Evolutionary conservation across 1,139 yeast genomes (phyloP).

Genomic region (Arxiozyma heterogenica): DNA sequence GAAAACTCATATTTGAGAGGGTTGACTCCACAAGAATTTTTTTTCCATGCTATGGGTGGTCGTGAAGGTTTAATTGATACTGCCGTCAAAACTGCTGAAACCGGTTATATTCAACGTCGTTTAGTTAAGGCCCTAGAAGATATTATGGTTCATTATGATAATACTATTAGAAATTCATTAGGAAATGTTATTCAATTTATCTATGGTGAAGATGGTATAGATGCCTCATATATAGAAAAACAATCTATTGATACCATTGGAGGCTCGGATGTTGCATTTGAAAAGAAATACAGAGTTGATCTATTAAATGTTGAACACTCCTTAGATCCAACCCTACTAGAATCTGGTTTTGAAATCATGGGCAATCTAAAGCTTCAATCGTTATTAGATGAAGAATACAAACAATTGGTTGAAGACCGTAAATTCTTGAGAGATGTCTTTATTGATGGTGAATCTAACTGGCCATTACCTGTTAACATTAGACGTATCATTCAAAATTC

Average conservation of each 20-base stretch:
- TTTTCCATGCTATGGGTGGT: constrained; percentile 99
- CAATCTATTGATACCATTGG: constrained; percentile 97
- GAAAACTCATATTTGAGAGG: constrained; percentile 97
- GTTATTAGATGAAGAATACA: constrained; percentile 73
- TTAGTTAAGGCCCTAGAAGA: constrained; percentile 96
- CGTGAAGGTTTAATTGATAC: constrained; percentile 99
- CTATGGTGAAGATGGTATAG: constrained; percentile 98
- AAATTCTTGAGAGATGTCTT: constrained; percentile 72
- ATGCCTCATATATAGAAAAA: constrained; percentile 95
- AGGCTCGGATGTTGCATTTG: constrained; percentile 79
- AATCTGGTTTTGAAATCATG: constrained; percentile 80
- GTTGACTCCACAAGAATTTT: constrained; percentile 95
- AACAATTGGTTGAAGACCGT: constrained; percentile 71
- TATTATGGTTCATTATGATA: constrained; percentile 98
- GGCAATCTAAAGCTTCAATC: constrained; percentile 84
- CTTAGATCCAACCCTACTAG: constrained; percentile 64
- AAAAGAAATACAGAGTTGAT: constrained; percentile 77
- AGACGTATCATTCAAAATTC: constrained; percentile 96
- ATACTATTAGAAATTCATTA: constrained; percentile 93
- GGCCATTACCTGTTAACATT: constrained; percentile 97
- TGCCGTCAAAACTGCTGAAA: constrained; percentile 97
- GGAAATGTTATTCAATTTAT: constrained; percentile 95
- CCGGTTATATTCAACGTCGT: constrained; percentile 99
- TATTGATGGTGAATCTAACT: constrained; percentile 85
- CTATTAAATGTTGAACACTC: constrained; percentile 61